Conservation (phyloP, 2,329 filamentous ascomycete species). For the Talaromyces sp. region DNA sequence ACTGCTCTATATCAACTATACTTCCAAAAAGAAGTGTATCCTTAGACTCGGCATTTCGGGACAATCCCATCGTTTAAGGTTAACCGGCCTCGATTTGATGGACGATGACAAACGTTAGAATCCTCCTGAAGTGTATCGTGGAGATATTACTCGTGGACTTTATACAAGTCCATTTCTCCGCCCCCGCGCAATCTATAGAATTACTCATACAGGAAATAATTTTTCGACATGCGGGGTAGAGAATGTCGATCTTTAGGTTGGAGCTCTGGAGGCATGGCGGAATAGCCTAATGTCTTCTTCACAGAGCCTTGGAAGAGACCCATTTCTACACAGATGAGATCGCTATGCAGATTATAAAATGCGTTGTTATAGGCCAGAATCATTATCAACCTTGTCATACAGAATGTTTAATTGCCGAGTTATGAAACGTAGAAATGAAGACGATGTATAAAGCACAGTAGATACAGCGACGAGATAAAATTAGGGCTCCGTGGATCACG, state of each 20-base stretch:
- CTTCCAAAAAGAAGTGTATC: not conserved
- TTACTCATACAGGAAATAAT: not conserved
- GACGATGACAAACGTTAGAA: not conserved
- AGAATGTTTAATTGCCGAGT: no score
- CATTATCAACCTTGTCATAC: no score
- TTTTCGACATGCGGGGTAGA: not conserved
- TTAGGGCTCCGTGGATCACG: constrained; percentile 2
- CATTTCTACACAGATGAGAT: no score
- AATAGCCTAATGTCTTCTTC: not conserved
- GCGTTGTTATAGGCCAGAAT: no score
- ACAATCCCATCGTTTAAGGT: not conserved
- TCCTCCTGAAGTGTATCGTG: not conserved
- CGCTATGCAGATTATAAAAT: no score
- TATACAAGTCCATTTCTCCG: not conserved
- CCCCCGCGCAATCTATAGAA: not conserved
- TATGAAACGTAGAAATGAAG: no score
- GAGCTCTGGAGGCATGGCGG: not conserved
- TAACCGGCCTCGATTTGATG: not conserved
- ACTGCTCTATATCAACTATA: not conserved
- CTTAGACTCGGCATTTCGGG: not conserved
- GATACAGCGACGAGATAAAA: not conserved
- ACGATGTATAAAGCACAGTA: no score
- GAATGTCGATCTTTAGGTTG: not conserved
- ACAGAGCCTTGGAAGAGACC: no score
- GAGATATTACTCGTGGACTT: not conserved